Evolutionary conservation across 768 basidiomycete genomes (phyloP).

Genomic region (Calocera viscosa): DNA sequence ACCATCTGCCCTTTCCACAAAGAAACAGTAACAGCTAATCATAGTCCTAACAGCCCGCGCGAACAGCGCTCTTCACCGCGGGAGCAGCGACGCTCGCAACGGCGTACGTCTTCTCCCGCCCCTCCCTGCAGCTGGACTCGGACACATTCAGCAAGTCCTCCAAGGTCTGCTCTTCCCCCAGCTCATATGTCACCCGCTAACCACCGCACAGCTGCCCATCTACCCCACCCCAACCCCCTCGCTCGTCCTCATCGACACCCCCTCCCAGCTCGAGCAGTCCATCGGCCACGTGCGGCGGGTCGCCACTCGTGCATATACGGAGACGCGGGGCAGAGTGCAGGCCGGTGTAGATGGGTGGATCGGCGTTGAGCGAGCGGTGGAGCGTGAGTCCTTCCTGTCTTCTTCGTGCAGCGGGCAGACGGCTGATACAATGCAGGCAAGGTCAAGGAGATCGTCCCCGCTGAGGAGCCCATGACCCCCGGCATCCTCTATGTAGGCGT

Average conservation of each 20-base stretch:
- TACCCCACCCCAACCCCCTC: constrained; percentile 54
- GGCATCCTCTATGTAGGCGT: constrained; percentile 85
- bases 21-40: not conserved
- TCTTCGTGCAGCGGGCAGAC: not conserved
- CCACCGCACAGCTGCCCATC: constrained; percentile 57
- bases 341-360: constrained; percentile 72
- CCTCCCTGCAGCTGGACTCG: not conserved
- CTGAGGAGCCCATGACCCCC: constrained; percentile 72
- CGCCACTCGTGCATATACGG: constrained; percentile 41
- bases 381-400: constrained; percentile 41
- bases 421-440: constrained; percentile 59
- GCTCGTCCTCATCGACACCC: constrained; percentile 58
- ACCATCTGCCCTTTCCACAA: not conserved
- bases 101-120: not conserved
- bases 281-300: constrained; percentile 59
- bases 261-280: constrained; percentile 60
- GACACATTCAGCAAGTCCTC: not conserved
- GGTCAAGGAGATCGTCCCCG: constrained; percentile 67
- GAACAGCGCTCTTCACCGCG: not conserved
- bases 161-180: not conserved
- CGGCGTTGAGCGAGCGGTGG: constrained; percentile 68
- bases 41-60: not conserved
- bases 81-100: not conserved
- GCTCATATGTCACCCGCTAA: not conserved
- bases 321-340: constrained; percentile 56